Percentiles rank a stretch among this genome's conserved stretches.
Conservation (phyloP, 2,329 filamentous ascomycete species). For the Rugonectria rugulosa region DNA sequence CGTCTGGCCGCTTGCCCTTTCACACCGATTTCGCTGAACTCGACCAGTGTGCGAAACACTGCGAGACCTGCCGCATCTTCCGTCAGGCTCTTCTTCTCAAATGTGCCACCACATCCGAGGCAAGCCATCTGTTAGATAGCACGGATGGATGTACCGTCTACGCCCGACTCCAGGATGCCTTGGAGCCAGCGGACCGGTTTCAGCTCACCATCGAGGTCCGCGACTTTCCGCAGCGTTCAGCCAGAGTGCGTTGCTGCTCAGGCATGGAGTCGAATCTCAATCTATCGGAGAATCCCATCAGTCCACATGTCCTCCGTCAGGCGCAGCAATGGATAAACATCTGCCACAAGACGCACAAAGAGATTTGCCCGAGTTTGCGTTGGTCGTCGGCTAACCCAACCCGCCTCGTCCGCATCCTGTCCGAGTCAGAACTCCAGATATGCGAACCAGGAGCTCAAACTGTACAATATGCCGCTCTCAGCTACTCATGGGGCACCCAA, state of each 20-base stretch:
- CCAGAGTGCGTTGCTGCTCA: background rate
- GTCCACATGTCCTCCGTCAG: background rate
- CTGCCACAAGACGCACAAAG: background rate
- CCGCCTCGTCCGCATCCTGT: slow-evolving; percentile 2
- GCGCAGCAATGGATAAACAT: background rate
- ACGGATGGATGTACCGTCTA: background rate
- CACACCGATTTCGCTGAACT: slow-evolving; percentile 3
- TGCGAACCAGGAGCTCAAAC: background rate
- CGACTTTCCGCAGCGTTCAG: background rate
- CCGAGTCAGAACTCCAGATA: slow-evolving; percentile 2
- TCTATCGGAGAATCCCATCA: background rate
- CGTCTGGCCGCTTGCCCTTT: background rate
- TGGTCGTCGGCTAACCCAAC: slow-evolving; percentile 12
- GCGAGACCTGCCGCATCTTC: slow-evolving; percentile 6
- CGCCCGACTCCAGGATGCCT: background rate
- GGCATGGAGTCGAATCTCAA: background rate
- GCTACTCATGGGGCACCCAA: slow-evolving; percentile 10
- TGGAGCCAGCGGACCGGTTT: background rate
- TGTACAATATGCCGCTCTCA: slow-evolving; percentile 2
- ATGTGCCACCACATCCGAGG: slow-evolving; percentile 2
- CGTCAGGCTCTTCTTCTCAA: slow-evolving; percentile 2
- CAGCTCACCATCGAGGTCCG: background rate
- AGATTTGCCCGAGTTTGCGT: background rate
- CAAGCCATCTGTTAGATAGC: background rate
- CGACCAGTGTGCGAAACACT: background rate